phyloP scores from a whole-genome alignment of 257 asterid genomes.

The Solanum dulcamara region DNA sequence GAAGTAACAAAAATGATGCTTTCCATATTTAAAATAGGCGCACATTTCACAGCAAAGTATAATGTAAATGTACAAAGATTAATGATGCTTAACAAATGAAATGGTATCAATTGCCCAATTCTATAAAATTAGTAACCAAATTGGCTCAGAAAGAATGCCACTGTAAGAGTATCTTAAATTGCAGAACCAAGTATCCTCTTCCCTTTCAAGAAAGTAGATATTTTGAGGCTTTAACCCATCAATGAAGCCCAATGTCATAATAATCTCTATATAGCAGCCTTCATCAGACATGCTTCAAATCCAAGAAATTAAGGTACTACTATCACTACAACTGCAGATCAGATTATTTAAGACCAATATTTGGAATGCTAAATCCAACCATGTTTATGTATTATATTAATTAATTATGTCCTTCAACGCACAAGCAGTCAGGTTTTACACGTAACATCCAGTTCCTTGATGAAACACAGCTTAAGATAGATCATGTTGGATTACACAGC shows the following conservation, averaged over 20 bases:
- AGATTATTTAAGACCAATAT: neutral
- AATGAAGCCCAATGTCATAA: neutral
- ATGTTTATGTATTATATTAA: neutral
- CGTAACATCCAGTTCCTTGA: neutral
- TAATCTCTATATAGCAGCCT: neutral
- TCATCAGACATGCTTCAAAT: neutral
- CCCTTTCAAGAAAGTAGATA: neutral
- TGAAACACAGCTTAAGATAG: neutral
- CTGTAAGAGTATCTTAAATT: neutral
- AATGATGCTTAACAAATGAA: neutral
- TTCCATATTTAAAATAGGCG: neutral
- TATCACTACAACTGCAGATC: neutral
- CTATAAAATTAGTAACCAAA: neutral
- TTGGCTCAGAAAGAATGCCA: neutral
- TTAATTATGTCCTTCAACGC: neutral
- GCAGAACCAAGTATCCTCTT: neutral
- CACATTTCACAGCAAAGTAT: neutral
- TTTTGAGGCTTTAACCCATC: neutral
- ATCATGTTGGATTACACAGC: neutral
- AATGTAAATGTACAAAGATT: neutral
- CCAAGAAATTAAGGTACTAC: neutral
- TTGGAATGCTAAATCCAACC: neutral
- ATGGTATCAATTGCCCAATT: neutral
- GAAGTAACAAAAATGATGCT: constrained; percentile 2
- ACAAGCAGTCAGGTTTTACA: neutral